Evolutionary conservation across 1,284 basidiomycete genomes (phyloP), one percentile per base, ranked within the genome.

Genomic region (Phellopilus nigrolimitatus): DNA sequence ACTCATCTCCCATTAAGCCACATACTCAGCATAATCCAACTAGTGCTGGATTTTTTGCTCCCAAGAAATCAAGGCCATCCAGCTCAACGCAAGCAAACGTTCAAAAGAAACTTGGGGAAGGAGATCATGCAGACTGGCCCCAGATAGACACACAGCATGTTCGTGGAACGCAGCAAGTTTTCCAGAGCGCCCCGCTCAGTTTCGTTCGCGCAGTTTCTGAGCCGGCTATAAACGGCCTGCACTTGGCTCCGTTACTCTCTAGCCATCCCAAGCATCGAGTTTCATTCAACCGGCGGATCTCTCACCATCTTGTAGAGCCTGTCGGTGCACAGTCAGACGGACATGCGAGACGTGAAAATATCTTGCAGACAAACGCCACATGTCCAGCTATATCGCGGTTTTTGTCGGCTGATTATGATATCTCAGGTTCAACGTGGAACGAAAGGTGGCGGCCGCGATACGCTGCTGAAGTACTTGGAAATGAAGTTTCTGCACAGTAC

Each of bases 401-500:
- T 47, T 57, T 72, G 30, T 59, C 68, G 38, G 33, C 27, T 56
- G 41, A 56, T 56, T 40, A 56, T 55, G 57, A 36, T 12, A 31
- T 21, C 15, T 38, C 51, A 7, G 41, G 54, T 12, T 22, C 49
- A 13, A 65, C 77, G 3, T 95, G 92, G 91, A 71, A 76, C 28
- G 83, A 89, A 45, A 84, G 79, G 56, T 95, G 88, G 76, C 79
- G 80, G 21, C 94, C 94, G 6, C 75, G 72, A 47, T 67, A 71
- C 30, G 88, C 91, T 1, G 70, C 76, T 12, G 79, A 95, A 59
- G 83, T 95, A 0, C 71, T 97, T 0, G 91, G 90, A 7, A 97
- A 95, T 64, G 83, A 90, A 63, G 62, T 69, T 3, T 80, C 82
- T 52, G 83, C 91, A 0, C 62, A 73, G 13, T 92, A 88, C 66